These are phyloP conservation scores for Monosporascus cannonballus DNA, from an alignment of 2,329 filamentous ascomycete species.

Conservation along the genomic window DNA sequence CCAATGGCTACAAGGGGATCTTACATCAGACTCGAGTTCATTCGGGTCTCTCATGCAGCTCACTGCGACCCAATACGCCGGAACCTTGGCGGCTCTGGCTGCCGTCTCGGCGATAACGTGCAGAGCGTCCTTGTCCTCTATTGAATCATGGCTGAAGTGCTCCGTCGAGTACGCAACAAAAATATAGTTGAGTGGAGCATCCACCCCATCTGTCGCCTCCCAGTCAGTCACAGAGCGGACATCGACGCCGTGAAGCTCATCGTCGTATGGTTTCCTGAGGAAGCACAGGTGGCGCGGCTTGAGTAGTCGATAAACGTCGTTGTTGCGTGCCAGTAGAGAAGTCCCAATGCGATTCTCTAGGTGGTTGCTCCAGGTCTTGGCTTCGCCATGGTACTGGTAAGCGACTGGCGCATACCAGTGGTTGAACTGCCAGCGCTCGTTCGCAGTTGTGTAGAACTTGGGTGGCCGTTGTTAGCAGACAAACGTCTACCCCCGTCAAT, in stretches of 20 bases:
- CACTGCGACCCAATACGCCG: conserved; percentile 9
- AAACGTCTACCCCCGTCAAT: too few relatives aligned
- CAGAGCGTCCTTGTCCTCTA: conserved; percentile 4
- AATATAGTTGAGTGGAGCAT: conserved; percentile 5
- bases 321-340: not conserved
- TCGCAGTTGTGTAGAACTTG: not conserved
- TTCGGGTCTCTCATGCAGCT: conserved; percentile 2
- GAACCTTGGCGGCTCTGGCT: conserved; percentile 4
- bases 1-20: not conserved
- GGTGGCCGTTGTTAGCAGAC: too few relatives aligned
- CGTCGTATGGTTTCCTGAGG: conserved; percentile 2
- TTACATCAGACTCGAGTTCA: conserved; percentile 1
- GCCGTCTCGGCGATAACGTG: conserved; percentile 9
- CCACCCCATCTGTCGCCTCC: conserved; percentile 4
- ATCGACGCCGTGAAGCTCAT: conserved; percentile 2
- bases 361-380: conserved; percentile 13
- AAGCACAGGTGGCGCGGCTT: conserved; percentile 13
- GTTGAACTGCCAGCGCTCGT: not conserved
- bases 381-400: conserved; percentile 7
- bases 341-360: conserved; percentile 5
- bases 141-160: conserved; percentile 6
- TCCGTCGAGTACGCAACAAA: conserved; percentile 9
- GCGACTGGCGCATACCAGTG: conserved; percentile 9
- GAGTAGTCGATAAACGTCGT: conserved; percentile 6
- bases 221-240: conserved; percentile 7